Conservation (phyloP, 177 flowering plant genomes). For the Telopea speciosissima region DNA sequence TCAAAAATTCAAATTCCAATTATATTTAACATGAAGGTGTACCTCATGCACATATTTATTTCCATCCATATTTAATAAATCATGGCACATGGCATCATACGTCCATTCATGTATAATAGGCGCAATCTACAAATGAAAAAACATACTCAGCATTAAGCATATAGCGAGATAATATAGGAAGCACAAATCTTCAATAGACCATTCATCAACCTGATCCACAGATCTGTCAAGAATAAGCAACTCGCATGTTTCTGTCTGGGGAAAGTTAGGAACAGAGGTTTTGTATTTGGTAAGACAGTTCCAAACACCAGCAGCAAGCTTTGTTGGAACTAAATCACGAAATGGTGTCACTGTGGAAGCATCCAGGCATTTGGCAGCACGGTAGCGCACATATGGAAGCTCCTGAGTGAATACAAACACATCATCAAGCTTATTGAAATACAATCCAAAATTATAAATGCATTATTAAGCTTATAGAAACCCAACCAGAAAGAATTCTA, state of each 20-base stretch:
- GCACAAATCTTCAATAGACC: constrained; percentile 9
- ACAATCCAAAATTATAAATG: too few species aligned
- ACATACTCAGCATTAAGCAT: constrained; percentile 3
- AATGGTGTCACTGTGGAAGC: constrained; percentile 68
- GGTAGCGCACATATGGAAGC: constrained; percentile 85
- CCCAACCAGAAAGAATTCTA: neutral
- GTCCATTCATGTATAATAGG: constrained; percentile 99
- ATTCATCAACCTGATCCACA: constrained; percentile 70
- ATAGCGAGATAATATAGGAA: neutral
- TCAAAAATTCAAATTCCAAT: neutral
- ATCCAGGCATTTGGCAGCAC: constrained; percentile 87
- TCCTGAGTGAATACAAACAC: constrained; percentile 45
- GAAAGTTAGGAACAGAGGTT: constrained; percentile 57
- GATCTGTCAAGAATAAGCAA: constrained; percentile 91
- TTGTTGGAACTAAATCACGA: constrained; percentile 84
- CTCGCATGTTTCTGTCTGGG: constrained; percentile 92
- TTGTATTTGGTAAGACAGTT: constrained; percentile 68
- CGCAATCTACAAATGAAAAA: constrained; percentile 54
- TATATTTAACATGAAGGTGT: constrained; percentile 9
- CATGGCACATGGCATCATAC: constrained; percentile 99
- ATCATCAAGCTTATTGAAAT: too few species aligned
- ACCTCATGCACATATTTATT: constrained; percentile 97
- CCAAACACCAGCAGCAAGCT: constrained; percentile 95
- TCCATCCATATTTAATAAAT: constrained; percentile 84
- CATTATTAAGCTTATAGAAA: neutral